These are phyloP conservation scores for Penicillium sp. DNA, from an alignment of 2,329 filamentous ascomycete species.

Conservation along the genomic window DNA sequence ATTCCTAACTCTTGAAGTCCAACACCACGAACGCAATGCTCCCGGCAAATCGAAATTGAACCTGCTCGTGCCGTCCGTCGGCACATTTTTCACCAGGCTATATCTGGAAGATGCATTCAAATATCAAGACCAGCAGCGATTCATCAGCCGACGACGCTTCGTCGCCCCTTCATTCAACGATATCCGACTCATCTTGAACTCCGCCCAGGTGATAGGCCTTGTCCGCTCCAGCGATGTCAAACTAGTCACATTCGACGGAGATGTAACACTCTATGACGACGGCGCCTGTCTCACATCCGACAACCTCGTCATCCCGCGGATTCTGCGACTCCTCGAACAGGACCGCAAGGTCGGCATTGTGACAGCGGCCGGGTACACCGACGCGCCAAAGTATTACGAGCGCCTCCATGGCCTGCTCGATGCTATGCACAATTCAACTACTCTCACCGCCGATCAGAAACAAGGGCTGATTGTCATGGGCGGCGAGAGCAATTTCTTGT, in stretches of 20 bases:
- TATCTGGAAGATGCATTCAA: constrained; percentile 82
- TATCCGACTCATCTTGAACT: constrained; percentile 83
- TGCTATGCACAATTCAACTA: constrained; percentile 56
- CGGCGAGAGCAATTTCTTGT: constrained; percentile 91
- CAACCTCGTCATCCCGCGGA: constrained; percentile 66
- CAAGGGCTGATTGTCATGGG: constrained; percentile 83
- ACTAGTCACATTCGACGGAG: constrained; percentile 91
- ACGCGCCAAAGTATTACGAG: constrained; percentile 74
- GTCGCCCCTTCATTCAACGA: constrained; percentile 97
- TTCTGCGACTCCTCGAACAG: constrained; percentile 62
- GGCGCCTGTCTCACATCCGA: constrained; percentile 66
- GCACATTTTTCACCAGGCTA: constrained; percentile 85
- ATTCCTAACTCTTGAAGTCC: constrained; percentile 44
- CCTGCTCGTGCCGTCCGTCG: constrained; percentile 79
- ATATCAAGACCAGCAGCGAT: constrained; percentile 75
- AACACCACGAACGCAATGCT: constrained; percentile 61
- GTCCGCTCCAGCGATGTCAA: constrained; percentile 63
- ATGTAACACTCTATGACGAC: constrained; percentile 91
- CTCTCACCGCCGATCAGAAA: constrained; percentile 58
- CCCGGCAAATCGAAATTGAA: constrained; percentile 78
- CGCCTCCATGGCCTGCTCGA: constrained; percentile 80
- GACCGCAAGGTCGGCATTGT: constrained; percentile 87
- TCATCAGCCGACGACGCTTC: constrained; percentile 83
- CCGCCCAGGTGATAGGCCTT: constrained; percentile 88
- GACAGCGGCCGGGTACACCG: constrained; percentile 89